Conservation (phyloP, 345 rosid species). For the Salix viminalis region DNA sequence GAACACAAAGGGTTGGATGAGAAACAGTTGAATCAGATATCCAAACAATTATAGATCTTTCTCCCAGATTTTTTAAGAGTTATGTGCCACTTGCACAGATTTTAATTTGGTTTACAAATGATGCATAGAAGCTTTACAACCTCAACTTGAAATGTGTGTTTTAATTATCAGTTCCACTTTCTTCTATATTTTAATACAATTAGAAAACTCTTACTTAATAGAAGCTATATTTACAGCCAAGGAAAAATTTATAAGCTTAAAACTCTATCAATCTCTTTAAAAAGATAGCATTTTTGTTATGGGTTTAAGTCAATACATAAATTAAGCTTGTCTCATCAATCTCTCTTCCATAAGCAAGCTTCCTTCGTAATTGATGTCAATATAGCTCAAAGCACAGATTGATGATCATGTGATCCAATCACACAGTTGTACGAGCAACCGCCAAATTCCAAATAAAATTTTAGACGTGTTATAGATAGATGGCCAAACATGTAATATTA, state of each 20-base stretch:
- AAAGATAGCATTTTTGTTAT: background rate
- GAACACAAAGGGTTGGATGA: background rate
- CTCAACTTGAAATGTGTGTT: background rate
- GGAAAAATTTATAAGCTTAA: background rate
- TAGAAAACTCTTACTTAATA: background rate
- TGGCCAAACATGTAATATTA: background rate
- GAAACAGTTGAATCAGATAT: constrained; percentile 2
- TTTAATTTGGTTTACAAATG: constrained; percentile 1
- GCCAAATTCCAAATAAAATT: background rate
- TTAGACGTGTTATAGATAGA: background rate
- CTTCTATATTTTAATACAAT: background rate
- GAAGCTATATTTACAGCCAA: constrained; percentile 1
- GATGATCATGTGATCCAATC: background rate
- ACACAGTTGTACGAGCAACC: background rate
- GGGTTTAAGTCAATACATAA: background rate
- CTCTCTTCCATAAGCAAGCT: background rate
- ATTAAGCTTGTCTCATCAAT: background rate
- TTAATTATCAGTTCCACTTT: background rate
- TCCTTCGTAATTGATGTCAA: background rate
- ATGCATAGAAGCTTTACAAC: background rate
- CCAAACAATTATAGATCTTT: background rate
- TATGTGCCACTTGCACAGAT: background rate
- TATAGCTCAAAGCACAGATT: no score
- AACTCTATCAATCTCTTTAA: background rate
- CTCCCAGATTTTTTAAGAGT: background rate